Evolutionary conservation across 148 eudicot genomes (phyloP).

Genomic region (Linanthus parryae): DNA sequence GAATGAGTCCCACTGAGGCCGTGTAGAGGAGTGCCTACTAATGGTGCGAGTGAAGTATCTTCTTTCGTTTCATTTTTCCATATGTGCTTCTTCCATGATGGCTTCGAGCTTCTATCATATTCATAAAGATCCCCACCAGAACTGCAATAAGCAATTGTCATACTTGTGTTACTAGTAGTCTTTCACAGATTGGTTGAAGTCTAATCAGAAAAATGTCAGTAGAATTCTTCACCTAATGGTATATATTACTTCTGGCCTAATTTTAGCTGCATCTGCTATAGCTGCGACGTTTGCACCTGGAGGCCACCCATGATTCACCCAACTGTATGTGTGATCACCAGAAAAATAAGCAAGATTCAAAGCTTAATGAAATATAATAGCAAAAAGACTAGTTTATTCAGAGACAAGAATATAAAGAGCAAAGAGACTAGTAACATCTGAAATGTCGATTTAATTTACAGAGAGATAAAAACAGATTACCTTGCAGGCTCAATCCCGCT

Average conservation of each 20-base stretch:
- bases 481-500: slow-evolving; percentile 54
- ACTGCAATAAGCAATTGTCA: slow-evolving; percentile 31
- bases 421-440: background rate
- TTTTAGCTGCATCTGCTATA: slow-evolving; percentile 56
- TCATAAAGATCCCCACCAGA: slow-evolving; percentile 74
- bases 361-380: background rate
- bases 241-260: slow-evolving; percentile 49
- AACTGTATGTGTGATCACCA: slow-evolving; percentile 23
- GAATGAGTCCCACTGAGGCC: slow-evolving; percentile 54
- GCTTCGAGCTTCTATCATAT: slow-evolving; percentile 54
- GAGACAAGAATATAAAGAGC: background rate
- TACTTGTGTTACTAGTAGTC: background rate
- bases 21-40: slow-evolving; percentile 38
- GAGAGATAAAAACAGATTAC: slow-evolving; percentile 19
- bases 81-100: slow-evolving; percentile 85
- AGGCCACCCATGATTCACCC: slow-evolving; percentile 71
- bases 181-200: background rate
- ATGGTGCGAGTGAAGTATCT: slow-evolving; percentile 42
- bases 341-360: background rate
- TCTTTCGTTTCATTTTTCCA: slow-evolving; percentile 33
- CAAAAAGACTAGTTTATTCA: background rate
- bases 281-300: slow-evolving; percentile 88
- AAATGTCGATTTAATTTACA: background rate
- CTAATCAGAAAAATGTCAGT: background rate
- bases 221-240: slow-evolving; percentile 47